A percentile compares a stretch with the other conserved stretches of the same genome.
Conservation (phyloP, 768 basidiomycete genomes). For the Pholiota molesta region DNA sequence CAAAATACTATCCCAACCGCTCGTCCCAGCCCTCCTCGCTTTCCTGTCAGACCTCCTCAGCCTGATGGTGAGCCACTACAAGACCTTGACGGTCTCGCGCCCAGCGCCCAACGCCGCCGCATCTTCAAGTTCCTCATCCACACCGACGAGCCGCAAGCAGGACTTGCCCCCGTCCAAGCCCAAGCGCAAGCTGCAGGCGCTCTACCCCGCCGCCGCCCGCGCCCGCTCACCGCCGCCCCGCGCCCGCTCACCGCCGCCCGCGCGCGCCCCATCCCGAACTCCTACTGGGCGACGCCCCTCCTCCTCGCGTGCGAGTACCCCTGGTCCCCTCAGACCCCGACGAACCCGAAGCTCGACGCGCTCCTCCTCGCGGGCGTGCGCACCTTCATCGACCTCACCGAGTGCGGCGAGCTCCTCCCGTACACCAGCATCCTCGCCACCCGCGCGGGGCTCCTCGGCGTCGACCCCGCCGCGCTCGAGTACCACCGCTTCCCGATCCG, state of each 20-base stretch:
- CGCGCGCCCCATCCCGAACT: slow-evolving; percentile 76
- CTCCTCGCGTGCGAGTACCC: slow-evolving; percentile 85
- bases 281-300: slow-evolving; percentile 77
- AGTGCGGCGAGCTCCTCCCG: slow-evolving; percentile 71
- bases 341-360: slow-evolving; percentile 71
- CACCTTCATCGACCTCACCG: slow-evolving; percentile 86
- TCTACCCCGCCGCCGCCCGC: slow-evolving; percentile 6
- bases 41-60: background rate
- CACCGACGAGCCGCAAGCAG: background rate
- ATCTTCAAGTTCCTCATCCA: background rate
- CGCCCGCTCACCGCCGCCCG: slow-evolving; percentile 21
- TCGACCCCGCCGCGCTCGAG: slow-evolving; percentile 58
- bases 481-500: slow-evolving; percentile 83
- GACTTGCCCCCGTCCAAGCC: background rate
- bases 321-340: slow-evolving; percentile 61
- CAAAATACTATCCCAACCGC: background rate
- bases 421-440: slow-evolving; percentile 57
- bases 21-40: background rate
- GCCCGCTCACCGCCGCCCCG: slow-evolving; percentile 18
- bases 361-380: slow-evolving; percentile 73
- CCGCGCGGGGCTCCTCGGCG: slow-evolving; percentile 57
- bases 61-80: background rate
- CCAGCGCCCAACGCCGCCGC: background rate
- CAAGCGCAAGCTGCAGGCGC: background rate
- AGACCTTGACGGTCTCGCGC: background rate